phyloP scores from a whole-genome alignment of 1,284 basidiomycete genomes.

The Ganoderma multipileum region DNA sequence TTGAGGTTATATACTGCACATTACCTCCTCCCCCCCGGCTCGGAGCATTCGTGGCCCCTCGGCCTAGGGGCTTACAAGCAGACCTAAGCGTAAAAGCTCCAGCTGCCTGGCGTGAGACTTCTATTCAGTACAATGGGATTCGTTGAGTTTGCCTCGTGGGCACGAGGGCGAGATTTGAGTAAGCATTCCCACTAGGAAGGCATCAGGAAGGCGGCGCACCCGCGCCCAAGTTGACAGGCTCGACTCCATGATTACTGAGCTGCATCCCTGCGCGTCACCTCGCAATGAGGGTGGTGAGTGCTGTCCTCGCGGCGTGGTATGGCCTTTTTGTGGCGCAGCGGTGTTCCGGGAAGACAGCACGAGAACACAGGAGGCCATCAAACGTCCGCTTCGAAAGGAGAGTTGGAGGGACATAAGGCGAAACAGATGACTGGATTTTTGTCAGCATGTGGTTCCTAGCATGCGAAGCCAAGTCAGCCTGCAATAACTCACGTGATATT shows the following conservation, averaged over 20 bases:
- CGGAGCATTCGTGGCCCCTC: background rate
- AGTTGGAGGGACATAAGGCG: background rate
- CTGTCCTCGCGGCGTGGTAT: too few relatives aligned
- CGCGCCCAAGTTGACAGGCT: background rate
- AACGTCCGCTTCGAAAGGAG: background rate
- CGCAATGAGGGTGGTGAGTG: background rate
- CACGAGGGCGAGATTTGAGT: background rate
- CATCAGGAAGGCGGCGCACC: background rate
- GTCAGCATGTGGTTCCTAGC: background rate
- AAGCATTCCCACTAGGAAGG: conserved; percentile 2
- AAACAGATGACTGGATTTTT: background rate
- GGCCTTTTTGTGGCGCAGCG: background rate
- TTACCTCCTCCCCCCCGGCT: background rate
- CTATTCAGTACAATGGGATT: background rate
- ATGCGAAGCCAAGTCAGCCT: background rate
- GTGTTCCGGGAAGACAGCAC: too few relatives aligned
- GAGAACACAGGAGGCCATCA: background rate
- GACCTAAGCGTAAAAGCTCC: background rate
- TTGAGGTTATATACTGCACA: background rate
- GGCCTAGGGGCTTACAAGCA: background rate
- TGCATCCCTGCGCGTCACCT: background rate
- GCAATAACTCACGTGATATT: background rate
- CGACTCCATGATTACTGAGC: background rate
- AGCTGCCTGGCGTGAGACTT: background rate
- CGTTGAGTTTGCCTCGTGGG: background rate